Conservation (phyloP, 208 protist species). For the Wallacemonas collosoma region DNA sequence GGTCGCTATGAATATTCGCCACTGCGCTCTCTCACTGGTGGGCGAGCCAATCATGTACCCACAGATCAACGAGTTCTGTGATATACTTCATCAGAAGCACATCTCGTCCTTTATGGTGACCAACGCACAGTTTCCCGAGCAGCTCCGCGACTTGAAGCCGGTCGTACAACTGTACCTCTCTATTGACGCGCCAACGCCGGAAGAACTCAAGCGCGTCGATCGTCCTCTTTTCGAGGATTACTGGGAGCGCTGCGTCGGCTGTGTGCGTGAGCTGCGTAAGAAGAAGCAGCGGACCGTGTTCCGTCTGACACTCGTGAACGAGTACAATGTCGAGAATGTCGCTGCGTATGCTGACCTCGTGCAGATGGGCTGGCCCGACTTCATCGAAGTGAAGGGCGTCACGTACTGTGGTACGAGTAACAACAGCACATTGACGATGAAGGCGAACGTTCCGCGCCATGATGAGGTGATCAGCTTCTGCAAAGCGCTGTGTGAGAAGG, state of each 20-base stretch:
- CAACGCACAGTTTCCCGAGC: constrained; percentile 93
- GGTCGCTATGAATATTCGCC: constrained; percentile 77
- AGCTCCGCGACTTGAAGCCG: constrained; percentile 72
- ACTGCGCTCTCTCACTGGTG: constrained; percentile 96
- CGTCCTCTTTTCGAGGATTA: constrained; percentile 95
- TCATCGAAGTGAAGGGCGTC: constrained; percentile 96
- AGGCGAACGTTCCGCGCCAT: constrained; percentile 93
- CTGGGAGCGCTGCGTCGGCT: constrained; percentile 94
- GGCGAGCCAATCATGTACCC: constrained; percentile 97
- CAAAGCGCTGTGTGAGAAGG: constrained; percentile 53
- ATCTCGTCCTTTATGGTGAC: constrained; percentile 97
- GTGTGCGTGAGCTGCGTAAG: constrained; percentile 75
- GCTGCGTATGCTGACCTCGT: constrained; percentile 86
- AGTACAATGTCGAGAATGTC: constrained; percentile 88
- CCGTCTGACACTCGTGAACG: constrained; percentile 96
- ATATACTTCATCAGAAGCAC: constrained; percentile 74
- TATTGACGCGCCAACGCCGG: constrained; percentile 92
- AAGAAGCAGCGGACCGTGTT: constrained; percentile 96
- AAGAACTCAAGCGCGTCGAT: constrained; percentile 91
- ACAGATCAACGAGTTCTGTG: constrained; percentile 92
- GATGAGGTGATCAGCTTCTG: constrained; percentile 94
- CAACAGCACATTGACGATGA: constrained; percentile 89
- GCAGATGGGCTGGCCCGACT: constrained; percentile 90
- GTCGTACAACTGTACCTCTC: constrained; percentile 96
- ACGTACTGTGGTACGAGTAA: constrained; percentile 92